Conservation (phyloP, 768 basidiomycete species). For the Naganishia vishniacii region DNA sequence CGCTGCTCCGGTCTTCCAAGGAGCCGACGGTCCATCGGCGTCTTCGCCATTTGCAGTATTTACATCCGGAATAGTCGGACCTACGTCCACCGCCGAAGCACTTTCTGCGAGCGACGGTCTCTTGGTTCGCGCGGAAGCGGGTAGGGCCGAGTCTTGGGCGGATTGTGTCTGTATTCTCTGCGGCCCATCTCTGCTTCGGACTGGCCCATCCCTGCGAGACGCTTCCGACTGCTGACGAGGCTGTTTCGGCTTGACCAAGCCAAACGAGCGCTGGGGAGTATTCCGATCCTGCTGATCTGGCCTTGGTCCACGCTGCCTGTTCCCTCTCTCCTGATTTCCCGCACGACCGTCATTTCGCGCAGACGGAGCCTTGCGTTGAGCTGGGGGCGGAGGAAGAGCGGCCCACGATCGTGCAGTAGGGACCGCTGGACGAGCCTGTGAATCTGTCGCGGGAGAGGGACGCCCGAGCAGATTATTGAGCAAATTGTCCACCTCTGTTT, state of each 20-base stretch:
- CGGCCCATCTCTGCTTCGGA: too few species aligned
- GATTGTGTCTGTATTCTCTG: too few species aligned
- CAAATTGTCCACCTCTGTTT: neutral
- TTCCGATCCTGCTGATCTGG: conserved; percentile 7
- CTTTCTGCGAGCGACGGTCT: conserved; percentile 7
- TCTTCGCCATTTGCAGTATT: neutral
- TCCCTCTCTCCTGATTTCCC: neutral
- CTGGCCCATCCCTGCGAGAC: neutral
- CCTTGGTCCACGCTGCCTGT: neutral
- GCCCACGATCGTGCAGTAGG: conserved; percentile 6
- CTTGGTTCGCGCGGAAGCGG: too few species aligned
- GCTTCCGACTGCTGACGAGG: neutral
- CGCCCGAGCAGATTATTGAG: conserved; percentile 12
- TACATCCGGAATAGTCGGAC: conserved; percentile 3
- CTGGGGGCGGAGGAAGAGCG: neutral
- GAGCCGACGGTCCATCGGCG: neutral
- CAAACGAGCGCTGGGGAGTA: neutral
- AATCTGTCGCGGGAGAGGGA: neutral
- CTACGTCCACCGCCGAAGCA: conserved; percentile 1
- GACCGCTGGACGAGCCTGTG: neutral
- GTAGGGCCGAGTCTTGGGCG: too few species aligned
- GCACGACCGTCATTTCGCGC: neutral
- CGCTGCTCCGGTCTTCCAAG: neutral
- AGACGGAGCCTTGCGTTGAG: neutral
- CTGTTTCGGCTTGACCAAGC: neutral